Conservation (phyloP, 1,139 yeast species). For the Groenewaldozyma sp. region DNA sequence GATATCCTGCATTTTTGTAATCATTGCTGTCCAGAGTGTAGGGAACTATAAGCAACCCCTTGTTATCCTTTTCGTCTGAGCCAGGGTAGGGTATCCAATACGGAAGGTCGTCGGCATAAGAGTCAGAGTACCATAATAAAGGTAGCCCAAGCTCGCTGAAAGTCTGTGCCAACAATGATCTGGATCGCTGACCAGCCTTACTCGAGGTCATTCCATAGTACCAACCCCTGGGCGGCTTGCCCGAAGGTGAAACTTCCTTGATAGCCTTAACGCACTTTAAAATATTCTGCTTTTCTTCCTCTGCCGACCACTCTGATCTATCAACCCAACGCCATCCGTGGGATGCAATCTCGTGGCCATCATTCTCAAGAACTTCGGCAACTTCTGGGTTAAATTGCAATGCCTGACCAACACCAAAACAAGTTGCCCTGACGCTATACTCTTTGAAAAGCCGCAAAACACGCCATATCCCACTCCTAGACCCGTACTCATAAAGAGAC, state of each 20-base stretch:
- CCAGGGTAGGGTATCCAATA: slow-evolving; percentile 30
- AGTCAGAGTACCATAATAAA: slow-evolving; percentile 30
- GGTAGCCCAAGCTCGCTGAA: slow-evolving; percentile 30
- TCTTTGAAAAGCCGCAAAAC: slow-evolving; percentile 29
- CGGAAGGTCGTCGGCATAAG: slow-evolving; percentile 32
- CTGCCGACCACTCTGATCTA: slow-evolving; percentile 25
- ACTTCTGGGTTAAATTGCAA: slow-evolving; percentile 28
- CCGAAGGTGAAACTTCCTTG: slow-evolving; percentile 26
- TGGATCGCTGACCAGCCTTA: slow-evolving; percentile 28
- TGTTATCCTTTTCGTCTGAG: slow-evolving; percentile 22
- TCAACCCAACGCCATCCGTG: slow-evolving; percentile 36
- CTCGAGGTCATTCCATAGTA: slow-evolving; percentile 23
- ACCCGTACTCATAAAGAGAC: slow-evolving; percentile 32
- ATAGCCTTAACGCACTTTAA: slow-evolving; percentile 25
- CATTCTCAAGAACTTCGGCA: slow-evolving; percentile 31
- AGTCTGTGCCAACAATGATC: slow-evolving; percentile 28
- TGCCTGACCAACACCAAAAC: slow-evolving; percentile 35
- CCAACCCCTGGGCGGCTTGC: slow-evolving; percentile 31
- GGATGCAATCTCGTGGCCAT: slow-evolving; percentile 35
- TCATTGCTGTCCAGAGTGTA: slow-evolving; percentile 31
- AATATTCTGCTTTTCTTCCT: slow-evolving; percentile 29
- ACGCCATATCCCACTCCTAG: slow-evolving; percentile 35
- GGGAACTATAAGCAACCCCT: slow-evolving; percentile 31
- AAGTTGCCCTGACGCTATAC: slow-evolving; percentile 27
- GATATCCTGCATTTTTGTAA: slow-evolving; percentile 26